Conservation (phyloP, 352 stramenopile species). For the Globisporangium carolinianum region DNA sequence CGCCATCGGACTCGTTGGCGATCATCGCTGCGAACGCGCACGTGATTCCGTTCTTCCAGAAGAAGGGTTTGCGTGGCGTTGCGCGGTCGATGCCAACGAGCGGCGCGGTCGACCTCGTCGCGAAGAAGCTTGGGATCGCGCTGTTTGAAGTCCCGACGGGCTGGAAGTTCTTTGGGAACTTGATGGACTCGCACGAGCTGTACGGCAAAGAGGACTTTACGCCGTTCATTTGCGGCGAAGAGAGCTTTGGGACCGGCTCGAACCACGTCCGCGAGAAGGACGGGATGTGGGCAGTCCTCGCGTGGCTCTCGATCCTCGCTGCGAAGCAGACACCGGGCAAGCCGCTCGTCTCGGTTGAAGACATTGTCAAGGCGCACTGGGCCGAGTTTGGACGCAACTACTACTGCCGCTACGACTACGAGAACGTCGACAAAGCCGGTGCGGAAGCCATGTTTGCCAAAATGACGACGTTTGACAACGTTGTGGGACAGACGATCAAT, state of each 20-base stretch:
- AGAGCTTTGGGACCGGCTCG: constrained; percentile 97
- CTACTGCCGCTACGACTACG: constrained; percentile 99
- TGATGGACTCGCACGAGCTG: constrained; percentile 97
- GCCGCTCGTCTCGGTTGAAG: constrained; percentile 92
- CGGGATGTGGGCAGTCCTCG: constrained; percentile 97
- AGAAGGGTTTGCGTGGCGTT: constrained; percentile 91
- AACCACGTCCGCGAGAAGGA: constrained; percentile 99
- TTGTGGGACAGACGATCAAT: constrained; percentile 62
- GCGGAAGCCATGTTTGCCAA: constrained; percentile 70
- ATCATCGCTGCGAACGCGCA: constrained; percentile 98
- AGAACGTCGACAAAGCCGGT: constrained; percentile 92
- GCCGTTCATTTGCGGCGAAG: constrained; percentile 98
- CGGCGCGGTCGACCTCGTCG: constrained; percentile 96
- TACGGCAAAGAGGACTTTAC: constrained; percentile 96
- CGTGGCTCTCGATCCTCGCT: constrained; percentile 98
- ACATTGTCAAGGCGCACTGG: constrained; percentile 97
- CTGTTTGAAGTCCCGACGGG: constrained; percentile 98
- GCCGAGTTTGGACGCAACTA: constrained; percentile 97
- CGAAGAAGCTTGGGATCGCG: constrained; percentile 91
- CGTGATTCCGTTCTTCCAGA: constrained; percentile 95
- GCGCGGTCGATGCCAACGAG: constrained; percentile 98
- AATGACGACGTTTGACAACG: constrained; percentile 62
- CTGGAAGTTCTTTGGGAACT: constrained; percentile 99
- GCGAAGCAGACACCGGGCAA: constrained; percentile 80
- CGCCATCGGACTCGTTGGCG: constrained; percentile 97